phyloP scores from a whole-genome alignment of 1,284 basidiomycete genomes.

The Stereum hirsutum region DNA sequence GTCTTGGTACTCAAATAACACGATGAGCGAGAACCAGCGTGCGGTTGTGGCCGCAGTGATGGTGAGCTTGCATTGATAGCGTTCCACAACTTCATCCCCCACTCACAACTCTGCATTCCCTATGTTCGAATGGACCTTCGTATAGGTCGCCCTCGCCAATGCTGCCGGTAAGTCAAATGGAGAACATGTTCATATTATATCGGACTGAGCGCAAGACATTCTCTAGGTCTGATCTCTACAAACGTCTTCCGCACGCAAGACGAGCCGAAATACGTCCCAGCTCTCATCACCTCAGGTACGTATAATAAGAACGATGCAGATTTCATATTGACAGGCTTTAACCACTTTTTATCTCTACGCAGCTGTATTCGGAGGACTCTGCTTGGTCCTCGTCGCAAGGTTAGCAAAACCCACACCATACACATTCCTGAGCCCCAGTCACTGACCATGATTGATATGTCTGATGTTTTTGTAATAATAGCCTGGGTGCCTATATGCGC shows the following conservation, averaged over 20 bases:
- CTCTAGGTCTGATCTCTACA: slow-evolving; percentile 34
- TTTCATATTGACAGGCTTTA: not conserved
- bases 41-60: slow-evolving; percentile 37
- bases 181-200: slow-evolving; percentile 41
- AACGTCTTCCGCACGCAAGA: slow-evolving; percentile 43
- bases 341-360: not conserved
- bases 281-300: slow-evolving; percentile 2
- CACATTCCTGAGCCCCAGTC: not conserved
- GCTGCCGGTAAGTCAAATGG: too few relatives aligned
- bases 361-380: slow-evolving; percentile 4
- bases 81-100: too few relatives aligned
- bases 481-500: slow-evolving; percentile 2
- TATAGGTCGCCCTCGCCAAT: slow-evolving; percentile 38
- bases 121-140: not conserved
- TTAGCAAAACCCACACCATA: not conserved
- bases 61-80: too few relatives aligned
- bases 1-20: slow-evolving; percentile 44
- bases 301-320: slow-evolving; percentile 9
- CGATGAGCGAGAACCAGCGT: slow-evolving; percentile 35
- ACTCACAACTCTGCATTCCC: not conserved
- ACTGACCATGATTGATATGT: not conserved
- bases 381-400: slow-evolving; percentile 1
- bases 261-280: slow-evolving; percentile 22
- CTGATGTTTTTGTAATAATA: not conserved
- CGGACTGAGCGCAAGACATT: slow-evolving; percentile 39